Conservation (phyloP, 2,329 filamentous ascomycete species). For the Trichoderma koningii region DNA sequence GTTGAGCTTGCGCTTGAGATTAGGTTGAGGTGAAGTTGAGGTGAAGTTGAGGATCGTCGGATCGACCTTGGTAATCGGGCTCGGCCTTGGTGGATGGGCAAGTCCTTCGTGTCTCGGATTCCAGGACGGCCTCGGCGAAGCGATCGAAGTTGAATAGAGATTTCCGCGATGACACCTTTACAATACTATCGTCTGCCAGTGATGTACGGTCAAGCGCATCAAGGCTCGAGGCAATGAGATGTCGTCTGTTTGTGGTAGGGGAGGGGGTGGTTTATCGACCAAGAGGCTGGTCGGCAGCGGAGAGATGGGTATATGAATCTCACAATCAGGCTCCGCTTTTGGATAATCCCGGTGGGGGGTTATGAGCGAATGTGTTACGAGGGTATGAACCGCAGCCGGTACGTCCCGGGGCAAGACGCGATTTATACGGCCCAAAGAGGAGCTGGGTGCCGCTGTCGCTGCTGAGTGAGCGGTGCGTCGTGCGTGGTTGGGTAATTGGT, state of each 20-base stretch:
- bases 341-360: conserved; percentile 22
- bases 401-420: conserved; percentile 7
- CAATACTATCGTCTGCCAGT: not conserved
- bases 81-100: conserved; percentile 3
- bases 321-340: conserved; percentile 26
- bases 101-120: not conserved
- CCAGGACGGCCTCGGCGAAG: not conserved
- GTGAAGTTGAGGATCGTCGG: too few species aligned
- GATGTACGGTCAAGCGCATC: conserved; percentile 1
- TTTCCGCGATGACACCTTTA: not conserved
- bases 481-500: conserved; percentile 24
- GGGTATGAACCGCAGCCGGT: conserved; percentile 9
- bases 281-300: conserved; percentile 19
- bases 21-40: too few species aligned
- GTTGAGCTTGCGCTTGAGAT: not conserved
- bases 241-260: conserved; percentile 22
- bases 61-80: not conserved
- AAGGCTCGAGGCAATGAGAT: conserved; percentile 9
- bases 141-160: not conserved
- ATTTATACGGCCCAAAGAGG: conserved; percentile 16
- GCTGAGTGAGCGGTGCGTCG: conserved; percentile 18
- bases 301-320: conserved; percentile 25
- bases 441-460: conserved; percentile 12
- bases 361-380: conserved; percentile 11
- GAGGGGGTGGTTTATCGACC: not conserved